phyloP scores from a whole-genome alignment of 306 rosid species.

The Cucurbita ficifolia region DNA sequence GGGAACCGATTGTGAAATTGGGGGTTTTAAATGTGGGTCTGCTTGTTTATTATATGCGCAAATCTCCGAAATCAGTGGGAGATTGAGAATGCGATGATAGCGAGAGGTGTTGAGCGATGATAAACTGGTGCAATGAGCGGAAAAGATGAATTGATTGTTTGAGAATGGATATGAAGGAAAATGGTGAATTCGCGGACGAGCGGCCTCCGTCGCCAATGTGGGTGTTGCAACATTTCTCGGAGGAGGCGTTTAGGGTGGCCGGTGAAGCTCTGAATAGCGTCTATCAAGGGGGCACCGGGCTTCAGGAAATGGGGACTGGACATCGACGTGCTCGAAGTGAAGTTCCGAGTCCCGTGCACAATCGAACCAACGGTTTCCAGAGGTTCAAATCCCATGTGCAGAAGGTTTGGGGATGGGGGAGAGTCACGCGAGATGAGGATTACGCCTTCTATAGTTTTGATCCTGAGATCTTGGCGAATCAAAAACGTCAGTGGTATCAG shows the following conservation, averaged over 20 bases:
- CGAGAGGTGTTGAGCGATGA: background rate
- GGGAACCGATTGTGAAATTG: background rate
- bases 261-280: conserved; percentile 47
- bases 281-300: conserved; percentile 20
- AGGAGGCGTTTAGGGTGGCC: conserved; percentile 43
- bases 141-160: conserved; percentile 27
- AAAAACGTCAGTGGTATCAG: conserved; percentile 96
- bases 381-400: conserved; percentile 50
- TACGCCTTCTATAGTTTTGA: conserved; percentile 22
- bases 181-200: conserved; percentile 34
- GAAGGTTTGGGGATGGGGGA: conserved; percentile 63
- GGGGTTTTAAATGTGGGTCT: conserved; percentile 12
- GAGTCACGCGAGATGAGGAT: conserved; percentile 24
- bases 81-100: conserved; percentile 11
- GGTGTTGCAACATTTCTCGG: conserved; percentile 56
- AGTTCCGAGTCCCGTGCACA: conserved; percentile 15
- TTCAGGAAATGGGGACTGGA: conserved; percentile 20
- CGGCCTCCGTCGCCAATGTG: conserved; percentile 25
- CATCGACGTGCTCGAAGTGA: conserved; percentile 68
- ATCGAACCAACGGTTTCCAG: conserved; percentile 45
- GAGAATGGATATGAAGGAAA: conserved; percentile 46
- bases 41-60: background rate
- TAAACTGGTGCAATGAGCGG: conserved; percentile 17
- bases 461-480: conserved; percentile 84
- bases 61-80: conserved; percentile 16